A percentile compares a stretch with the other conserved stretches of the same genome.
Evolutionary conservation across 768 basidiomycete genomes (phyloP).

Genomic region (Russula abietina): DNA sequence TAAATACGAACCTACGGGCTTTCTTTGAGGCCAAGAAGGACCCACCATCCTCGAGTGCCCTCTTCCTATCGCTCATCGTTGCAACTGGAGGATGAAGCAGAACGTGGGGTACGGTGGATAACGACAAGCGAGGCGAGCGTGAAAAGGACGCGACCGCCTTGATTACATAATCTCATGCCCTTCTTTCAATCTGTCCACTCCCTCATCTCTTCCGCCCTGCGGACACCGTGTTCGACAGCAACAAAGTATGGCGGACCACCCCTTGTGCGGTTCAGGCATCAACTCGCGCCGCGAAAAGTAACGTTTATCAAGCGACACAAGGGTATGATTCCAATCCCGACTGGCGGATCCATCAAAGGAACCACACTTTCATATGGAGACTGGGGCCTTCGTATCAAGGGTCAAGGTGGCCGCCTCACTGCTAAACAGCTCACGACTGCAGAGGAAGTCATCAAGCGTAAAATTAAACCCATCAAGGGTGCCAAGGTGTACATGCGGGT

Average conservation of each 20-base stretch:
- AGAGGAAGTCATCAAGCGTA: slow-evolving; percentile 83
- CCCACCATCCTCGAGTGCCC: slow-evolving; percentile 18
- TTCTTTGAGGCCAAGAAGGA: slow-evolving; percentile 20
- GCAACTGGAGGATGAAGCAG: background rate
- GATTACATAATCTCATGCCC: slow-evolving; percentile 31
- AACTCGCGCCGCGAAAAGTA: slow-evolving; percentile 78
- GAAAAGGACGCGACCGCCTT: too few relatives aligned
- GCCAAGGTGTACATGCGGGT: slow-evolving; percentile 80
- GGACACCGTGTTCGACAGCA: background rate
- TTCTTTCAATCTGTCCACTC: slow-evolving; percentile 30
- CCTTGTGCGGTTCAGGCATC: slow-evolving; percentile 32
- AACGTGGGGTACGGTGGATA: background rate
- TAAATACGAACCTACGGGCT: slow-evolving; percentile 50
- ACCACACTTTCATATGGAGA: slow-evolving; percentile 89
- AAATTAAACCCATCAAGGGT: slow-evolving; percentile 86
- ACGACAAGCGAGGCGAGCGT: background rate
- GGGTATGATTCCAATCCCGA: slow-evolving; percentile 78
- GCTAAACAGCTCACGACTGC: slow-evolving; percentile 88
- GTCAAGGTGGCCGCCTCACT: slow-evolving; percentile 69
- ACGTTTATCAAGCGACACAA: slow-evolving; percentile 88
- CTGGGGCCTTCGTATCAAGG: slow-evolving; percentile 86
- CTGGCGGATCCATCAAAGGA: slow-evolving; percentile 87
- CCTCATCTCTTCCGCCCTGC: slow-evolving; percentile 20
- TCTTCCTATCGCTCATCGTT: slow-evolving; percentile 24
- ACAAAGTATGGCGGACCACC: slow-evolving; percentile 8